Conservation (phyloP, 1,284 basidiomycete species). For the Pulchroboletus neoregius region DNA sequence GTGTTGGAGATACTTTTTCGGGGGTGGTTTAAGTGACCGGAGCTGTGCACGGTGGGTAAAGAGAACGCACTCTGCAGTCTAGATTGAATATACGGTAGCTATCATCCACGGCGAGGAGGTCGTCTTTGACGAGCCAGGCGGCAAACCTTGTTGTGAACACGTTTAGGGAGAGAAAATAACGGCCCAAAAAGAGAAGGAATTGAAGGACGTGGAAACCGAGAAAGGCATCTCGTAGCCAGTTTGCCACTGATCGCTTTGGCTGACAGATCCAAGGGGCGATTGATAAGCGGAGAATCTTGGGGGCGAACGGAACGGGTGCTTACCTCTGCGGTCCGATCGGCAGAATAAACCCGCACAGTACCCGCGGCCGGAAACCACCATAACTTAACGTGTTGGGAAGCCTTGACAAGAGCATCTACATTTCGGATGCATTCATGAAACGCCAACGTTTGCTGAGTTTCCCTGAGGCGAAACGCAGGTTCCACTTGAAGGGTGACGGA, state of each 20-base stretch:
- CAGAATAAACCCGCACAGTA: conserved; percentile 68
- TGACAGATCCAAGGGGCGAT: conserved; percentile 24
- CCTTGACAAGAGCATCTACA: conserved; percentile 54
- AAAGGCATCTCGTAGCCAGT: conserved; percentile 67
- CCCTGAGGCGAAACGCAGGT: conserved; percentile 78
- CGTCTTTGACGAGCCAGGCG: conserved; percentile 55
- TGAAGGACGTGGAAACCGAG: conserved; percentile 77
- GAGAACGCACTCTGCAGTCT: conserved; percentile 64
- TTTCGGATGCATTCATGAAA: conserved; percentile 63
- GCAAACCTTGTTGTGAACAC: conserved; percentile 52
- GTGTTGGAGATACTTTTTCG: conserved; percentile 73
- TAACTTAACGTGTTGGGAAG: conserved; percentile 84
- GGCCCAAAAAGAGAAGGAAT: conserved; percentile 70
- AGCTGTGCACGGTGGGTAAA: conserved; percentile 8
- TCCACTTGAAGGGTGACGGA: conserved; percentile 78
- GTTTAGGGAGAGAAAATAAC: conserved; percentile 55
- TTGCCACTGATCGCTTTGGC: conserved; percentile 48
- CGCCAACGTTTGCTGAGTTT: conserved; percentile 63
- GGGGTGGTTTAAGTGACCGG: conserved; percentile 16
- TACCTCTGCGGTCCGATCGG: conserved; percentile 78
- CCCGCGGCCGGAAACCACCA: conserved; percentile 94
- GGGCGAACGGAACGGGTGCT: conserved; percentile 26
- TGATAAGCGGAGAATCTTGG: conserved; percentile 7
- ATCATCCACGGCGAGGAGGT: conserved; percentile 61
- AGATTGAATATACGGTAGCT: conserved; percentile 80